Percentiles rank a stretch among this genome's conserved stretches.
Evolutionary conservation across 2,329 filamentous ascomycete genomes (phyloP).

Genomic region (Pezizomycotina sp.): DNA sequence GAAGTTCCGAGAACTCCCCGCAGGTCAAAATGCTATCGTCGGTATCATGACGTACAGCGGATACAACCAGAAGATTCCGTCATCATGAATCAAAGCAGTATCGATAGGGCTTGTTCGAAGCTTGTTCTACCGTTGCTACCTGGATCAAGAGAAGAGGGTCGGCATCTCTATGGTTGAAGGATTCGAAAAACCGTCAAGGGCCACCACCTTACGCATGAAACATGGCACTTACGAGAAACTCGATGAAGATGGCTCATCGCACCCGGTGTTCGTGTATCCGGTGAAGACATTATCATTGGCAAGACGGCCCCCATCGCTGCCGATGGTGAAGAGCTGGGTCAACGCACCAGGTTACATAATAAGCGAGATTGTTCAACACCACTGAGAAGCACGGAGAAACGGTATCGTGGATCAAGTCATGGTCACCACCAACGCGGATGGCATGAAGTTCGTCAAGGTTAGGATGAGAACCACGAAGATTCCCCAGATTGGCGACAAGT

Average conservation of each 20-base stretch:
- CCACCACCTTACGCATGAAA: constrained; percentile 79
- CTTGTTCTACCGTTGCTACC: constrained; percentile 94
- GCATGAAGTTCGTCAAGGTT: constrained; percentile 90
- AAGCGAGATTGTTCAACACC: constrained; percentile 94
- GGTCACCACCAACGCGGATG: constrained; percentile 85
- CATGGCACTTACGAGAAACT: constrained; percentile 95
- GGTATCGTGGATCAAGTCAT: constrained; percentile 91
- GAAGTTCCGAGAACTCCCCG: constrained; percentile 91
- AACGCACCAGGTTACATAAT: constrained; percentile 73
- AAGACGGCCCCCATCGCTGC: constrained; percentile 92
- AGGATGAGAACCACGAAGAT: constrained; percentile 94
- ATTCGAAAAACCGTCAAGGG: constrained; percentile 86
- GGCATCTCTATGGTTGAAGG: constrained; percentile 83
- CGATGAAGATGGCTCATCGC: constrained; percentile 91
- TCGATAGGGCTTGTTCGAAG: constrained; percentile 95
- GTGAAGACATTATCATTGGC: constrained; percentile 97
- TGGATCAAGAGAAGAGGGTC: constrained; percentile 89
- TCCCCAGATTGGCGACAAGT: constrained; percentile 97
- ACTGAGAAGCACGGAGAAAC: constrained; percentile 82
- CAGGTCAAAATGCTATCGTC: constrained; percentile 95
- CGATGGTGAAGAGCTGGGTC: constrained; percentile 83
- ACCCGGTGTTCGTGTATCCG: constrained; percentile 83
- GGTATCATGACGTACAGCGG: constrained; percentile 95
- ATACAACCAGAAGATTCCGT: constrained; percentile 99
- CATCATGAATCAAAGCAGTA: constrained; percentile 99